Conservation (phyloP, 129 eudicot species). For the Chrysanthemum makinoi region DNA sequence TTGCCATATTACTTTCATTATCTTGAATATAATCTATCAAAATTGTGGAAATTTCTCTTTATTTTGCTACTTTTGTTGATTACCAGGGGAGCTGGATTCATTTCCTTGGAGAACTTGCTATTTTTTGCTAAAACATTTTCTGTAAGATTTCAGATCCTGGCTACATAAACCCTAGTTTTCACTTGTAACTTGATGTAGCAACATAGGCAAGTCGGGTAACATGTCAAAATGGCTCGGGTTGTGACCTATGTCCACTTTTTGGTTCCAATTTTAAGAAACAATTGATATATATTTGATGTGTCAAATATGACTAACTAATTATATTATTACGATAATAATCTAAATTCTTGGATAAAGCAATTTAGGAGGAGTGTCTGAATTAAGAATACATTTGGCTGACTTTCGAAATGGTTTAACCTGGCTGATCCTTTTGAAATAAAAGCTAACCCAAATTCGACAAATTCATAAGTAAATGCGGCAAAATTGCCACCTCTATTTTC, state of each 20-base stretch:
- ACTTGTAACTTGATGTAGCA: not conserved
- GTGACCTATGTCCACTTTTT: not conserved
- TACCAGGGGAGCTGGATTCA: constrained; percentile 91
- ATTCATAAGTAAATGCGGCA: not conserved
- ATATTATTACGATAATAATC: not conserved
- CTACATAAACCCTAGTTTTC: constrained; percentile 15
- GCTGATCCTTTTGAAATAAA: not conserved
- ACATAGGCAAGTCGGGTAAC: constrained; percentile 3
- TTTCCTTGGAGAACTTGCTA: constrained; percentile 83
- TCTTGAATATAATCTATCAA: not conserved
- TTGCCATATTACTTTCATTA: constrained; percentile 18
- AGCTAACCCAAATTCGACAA: not conserved
- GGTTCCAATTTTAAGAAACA: not conserved
- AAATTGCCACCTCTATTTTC: constrained; percentile 7
- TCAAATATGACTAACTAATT: not conserved
- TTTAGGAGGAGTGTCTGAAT: not conserved
- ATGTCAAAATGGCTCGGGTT: not conserved
- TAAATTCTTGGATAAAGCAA: not conserved
- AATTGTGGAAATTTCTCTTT: constrained; percentile 2
- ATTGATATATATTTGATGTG: not conserved
- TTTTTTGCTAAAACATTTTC: constrained; percentile 85
- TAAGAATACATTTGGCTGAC: not conserved
- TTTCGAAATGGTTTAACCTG: not conserved
- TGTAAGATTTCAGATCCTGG: constrained; percentile 46
- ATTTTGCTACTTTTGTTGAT: constrained; percentile 22